A percentile compares a stretch with the other conserved stretches of the same genome.
Conservation (phyloP, 225 moss, liverwort and hornwort species). For the Neckera pumila region DNA sequence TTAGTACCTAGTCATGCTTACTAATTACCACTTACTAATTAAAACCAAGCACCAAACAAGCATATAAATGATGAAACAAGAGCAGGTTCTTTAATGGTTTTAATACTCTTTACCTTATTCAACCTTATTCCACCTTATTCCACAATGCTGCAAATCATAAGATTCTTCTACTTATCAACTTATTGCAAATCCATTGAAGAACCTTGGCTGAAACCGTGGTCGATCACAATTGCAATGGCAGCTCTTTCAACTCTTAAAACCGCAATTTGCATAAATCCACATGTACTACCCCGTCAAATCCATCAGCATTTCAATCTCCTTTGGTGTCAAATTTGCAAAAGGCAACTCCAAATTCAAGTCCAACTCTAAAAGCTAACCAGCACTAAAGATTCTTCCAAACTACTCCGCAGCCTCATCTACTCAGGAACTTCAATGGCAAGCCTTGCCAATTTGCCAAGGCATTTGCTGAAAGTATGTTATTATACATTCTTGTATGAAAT, state of each 20-base stretch:
- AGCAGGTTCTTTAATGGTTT: background rate
- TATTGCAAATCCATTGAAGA: background rate
- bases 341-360: background rate
- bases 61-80: background rate
- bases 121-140: no score
- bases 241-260: constrained; percentile 76
- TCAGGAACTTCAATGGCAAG: background rate
- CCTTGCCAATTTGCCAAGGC: background rate
- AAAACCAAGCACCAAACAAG: background rate
- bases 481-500: background rate
- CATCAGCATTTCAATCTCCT: constrained; percentile 38
- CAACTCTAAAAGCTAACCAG: background rate
- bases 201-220: constrained; percentile 27
- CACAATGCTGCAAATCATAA: background rate
- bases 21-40: background rate
- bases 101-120: background rate
- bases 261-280: constrained; percentile 70
- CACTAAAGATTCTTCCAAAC: background rate
- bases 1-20: background rate
- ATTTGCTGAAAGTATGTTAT: background rate
- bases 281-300: constrained; percentile 31
- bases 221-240: constrained; percentile 51
- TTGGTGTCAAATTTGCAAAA: constrained; percentile 55
- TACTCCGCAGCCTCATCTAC: background rate
- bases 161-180: background rate